These are phyloP conservation scores for Rhodomyrtus tomentosa DNA, from an alignment of 345 rosid genomes.

Conservation along the genomic window DNA sequence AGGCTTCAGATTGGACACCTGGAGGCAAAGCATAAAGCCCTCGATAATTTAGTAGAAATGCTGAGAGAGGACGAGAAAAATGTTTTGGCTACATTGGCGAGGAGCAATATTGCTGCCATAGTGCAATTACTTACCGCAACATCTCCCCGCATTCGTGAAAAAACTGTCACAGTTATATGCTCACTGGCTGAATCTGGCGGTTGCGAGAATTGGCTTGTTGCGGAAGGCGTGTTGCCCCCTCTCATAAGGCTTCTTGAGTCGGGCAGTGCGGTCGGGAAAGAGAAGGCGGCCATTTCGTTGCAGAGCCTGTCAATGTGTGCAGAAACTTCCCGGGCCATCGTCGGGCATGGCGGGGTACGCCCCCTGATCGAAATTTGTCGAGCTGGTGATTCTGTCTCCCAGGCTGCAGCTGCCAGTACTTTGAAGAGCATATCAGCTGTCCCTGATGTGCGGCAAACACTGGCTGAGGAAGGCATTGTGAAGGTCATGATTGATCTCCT, in stretches of 20 bases:
- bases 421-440: slow-evolving; percentile 75
- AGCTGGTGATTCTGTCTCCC: slow-evolving; percentile 81
- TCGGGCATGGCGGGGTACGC: slow-evolving; percentile 70
- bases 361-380: slow-evolving; percentile 63
- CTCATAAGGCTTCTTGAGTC: slow-evolving; percentile 78
- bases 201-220: slow-evolving; percentile 80
- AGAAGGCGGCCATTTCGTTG: slow-evolving; percentile 70
- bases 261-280: slow-evolving; percentile 58
- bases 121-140: slow-evolving; percentile 70
- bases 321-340: slow-evolving; percentile 32
- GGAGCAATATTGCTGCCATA: slow-evolving; percentile 71
- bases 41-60: slow-evolving; percentile 54
- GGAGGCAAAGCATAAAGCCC: slow-evolving; percentile 87
- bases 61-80: slow-evolving; percentile 85
- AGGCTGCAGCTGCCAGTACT: slow-evolving; percentile 78
- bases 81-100: slow-evolving; percentile 45
- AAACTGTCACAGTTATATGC: slow-evolving; percentile 56
- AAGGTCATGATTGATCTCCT: slow-evolving; percentile 64
- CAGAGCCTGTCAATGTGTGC: slow-evolving; percentile 69
- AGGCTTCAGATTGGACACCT: slow-evolving; percentile 92
- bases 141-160: slow-evolving; percentile 64
- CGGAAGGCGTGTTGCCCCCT: slow-evolving; percentile 76
- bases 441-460: slow-evolving; percentile 67
- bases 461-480: slow-evolving; percentile 81
- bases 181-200: slow-evolving; percentile 69